Evolutionary conservation across 2,329 filamentous ascomycete genomes (phyloP), one percentile per base, ranked within the genome.

Genomic region (Cercospora sp.): DNA sequence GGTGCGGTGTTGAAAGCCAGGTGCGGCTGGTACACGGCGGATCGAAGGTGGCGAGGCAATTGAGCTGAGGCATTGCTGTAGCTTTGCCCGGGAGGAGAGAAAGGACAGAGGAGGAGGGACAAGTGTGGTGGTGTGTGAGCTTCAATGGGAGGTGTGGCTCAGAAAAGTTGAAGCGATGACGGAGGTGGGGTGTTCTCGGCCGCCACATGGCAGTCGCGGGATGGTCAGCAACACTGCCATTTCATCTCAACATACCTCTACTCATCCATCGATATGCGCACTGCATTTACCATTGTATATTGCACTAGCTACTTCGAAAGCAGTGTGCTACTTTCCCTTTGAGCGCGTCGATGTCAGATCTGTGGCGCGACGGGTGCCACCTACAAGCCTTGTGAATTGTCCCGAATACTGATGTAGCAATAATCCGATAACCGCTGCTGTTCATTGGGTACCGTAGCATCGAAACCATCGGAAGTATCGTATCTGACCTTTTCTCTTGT

Each of bases 1-100:
- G 93, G 77, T 99, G 95, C 1, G 94, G 92, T 67, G 89, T 84
- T 20, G 92, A 92, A 71, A 89, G 88, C 95, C 95, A 99, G 75
- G 93, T 90, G 74, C 95, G 92, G 4, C n/a, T n/a, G n/a, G n/a
- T n/a, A n/a, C n/a, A n/a, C n/a, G 86, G 80, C 10, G 87, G 86
- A 23, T 80, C 80, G 64, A 88, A 80, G 60, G 86, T 84, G 28
- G 85, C 82, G 68, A 88, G 81, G 16, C 78, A 78, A 9, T 76
- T 76, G 63, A 86, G 76, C n/a, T 71, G 55, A 30, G 71, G 69
- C 71, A 74, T 73, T 10, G 60, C 23, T 28, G 23, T 6, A 28
- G 13, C 23, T 8, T n/a, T n/a, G 48, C 48, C 48, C 8, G 23
- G 2, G 10, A 23, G 23, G 20, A 51, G 18, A 2, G 9, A 1